Conservation (phyloP, 2,329 filamentous ascomycete species). For the Sporothrix dimorphospora region DNA sequence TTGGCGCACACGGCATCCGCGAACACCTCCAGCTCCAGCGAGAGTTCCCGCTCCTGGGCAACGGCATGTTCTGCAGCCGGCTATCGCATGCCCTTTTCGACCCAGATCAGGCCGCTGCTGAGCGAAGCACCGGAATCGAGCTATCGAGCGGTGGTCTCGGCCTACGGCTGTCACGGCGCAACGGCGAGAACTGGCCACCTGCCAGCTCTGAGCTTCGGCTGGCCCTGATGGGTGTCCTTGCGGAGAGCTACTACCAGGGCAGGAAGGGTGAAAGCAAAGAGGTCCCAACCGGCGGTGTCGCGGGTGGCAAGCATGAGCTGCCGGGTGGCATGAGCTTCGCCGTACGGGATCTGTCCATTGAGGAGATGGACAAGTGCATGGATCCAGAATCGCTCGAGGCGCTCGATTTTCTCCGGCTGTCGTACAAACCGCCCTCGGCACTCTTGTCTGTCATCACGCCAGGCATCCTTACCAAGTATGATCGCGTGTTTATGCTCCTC, state of each 20-base stretch:
- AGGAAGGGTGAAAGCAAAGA: neutral
- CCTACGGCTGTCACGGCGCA: conserved; percentile 74
- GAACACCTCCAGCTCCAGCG: conserved; percentile 75
- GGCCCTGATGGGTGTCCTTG: conserved; percentile 81
- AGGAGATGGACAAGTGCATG: conserved; percentile 82
- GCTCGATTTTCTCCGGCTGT: conserved; percentile 87
- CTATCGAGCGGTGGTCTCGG: conserved; percentile 76
- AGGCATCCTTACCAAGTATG: conserved; percentile 74
- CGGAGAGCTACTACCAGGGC: conserved; percentile 65
- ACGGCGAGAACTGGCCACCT: conserved; percentile 80
- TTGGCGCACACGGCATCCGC: conserved; percentile 71
- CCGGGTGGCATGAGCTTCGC: conserved; percentile 79
- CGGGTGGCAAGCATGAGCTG: conserved; percentile 45
- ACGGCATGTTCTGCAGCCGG: conserved; percentile 79
- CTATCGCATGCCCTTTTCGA: conserved; percentile 85
- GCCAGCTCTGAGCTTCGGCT: conserved; percentile 91
- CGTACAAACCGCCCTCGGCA: conserved; percentile 76
- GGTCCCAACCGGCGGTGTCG: neutral
- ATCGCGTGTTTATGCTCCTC: conserved; percentile 79
- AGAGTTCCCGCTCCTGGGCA: conserved; percentile 81
- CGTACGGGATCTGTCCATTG: conserved; percentile 75
- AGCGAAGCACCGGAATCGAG: conserved; percentile 68
- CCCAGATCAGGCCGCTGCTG: conserved; percentile 76
- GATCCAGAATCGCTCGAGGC: conserved; percentile 82
- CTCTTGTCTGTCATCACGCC: conserved; percentile 75